Conservation (phyloP, 176 grass and related monocot species). For the Bromus sterilis region DNA sequence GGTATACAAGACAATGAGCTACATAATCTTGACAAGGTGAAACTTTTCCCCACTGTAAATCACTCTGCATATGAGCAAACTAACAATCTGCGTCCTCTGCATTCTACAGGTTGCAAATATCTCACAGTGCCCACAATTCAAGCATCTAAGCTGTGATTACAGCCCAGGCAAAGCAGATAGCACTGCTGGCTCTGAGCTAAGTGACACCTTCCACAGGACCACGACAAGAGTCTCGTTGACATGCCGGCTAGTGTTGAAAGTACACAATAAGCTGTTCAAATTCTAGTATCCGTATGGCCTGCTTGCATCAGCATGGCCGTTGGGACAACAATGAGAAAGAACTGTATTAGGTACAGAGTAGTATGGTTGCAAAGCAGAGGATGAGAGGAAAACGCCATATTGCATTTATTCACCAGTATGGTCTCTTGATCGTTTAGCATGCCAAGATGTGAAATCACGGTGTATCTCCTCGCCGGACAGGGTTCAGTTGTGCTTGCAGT, state of each 20-base stretch:
- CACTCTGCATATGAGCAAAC: neutral
- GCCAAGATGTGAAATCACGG: neutral
- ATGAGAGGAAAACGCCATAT: neutral
- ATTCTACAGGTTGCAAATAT: constrained; percentile 57
- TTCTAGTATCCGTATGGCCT: constrained; percentile 23
- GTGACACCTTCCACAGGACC: constrained; percentile 30
- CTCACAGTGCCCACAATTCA: constrained; percentile 38
- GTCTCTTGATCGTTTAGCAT: neutral
- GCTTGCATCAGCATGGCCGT: neutral
- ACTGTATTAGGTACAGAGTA: neutral
- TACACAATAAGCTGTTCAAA: constrained; percentile 76
- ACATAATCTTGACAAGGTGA: constrained; percentile 70
- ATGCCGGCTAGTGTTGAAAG: constrained; percentile 83
- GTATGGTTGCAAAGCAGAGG: neutral
- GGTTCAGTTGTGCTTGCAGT: neutral
- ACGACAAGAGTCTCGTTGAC: constrained; percentile 69
- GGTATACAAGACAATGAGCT: constrained; percentile 73
- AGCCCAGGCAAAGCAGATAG: constrained; percentile 1
- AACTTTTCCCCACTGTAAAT: neutral
- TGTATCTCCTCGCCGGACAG: neutral
- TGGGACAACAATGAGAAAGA: neutral
- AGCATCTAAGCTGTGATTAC: neutral
- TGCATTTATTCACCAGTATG: neutral
- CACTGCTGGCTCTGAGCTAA: constrained; percentile 21
- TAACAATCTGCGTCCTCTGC: neutral